Percentiles rank a stretch among this genome's conserved stretches.
Conservation (phyloP, 352 stramenopile genomes). For the Pythium aristosporum region DNA sequence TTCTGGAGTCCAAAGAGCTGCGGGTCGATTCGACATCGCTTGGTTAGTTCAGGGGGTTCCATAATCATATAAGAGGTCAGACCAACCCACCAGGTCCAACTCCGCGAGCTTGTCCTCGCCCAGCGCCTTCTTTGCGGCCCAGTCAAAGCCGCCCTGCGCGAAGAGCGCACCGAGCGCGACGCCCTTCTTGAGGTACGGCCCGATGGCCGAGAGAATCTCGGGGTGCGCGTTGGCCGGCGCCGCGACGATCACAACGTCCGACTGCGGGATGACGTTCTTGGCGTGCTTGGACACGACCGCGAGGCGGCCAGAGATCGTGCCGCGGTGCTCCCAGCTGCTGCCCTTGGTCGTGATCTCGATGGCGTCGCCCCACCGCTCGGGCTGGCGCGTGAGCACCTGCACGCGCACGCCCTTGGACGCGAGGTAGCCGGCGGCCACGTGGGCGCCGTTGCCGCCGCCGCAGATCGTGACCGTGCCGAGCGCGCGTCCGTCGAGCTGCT, state of each 20-base stretch:
- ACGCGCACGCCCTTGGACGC: slow-evolving; percentile 82
- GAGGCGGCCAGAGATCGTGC: slow-evolving; percentile 69
- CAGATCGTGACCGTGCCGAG: slow-evolving; percentile 88
- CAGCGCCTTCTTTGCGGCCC: slow-evolving; percentile 88
- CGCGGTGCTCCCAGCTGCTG: slow-evolving; percentile 85
- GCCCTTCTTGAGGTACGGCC: slow-evolving; percentile 85
- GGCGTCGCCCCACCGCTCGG: slow-evolving; percentile 72
- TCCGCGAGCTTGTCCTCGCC: slow-evolving; percentile 53
- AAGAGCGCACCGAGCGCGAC: slow-evolving; percentile 87
- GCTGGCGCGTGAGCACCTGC: slow-evolving; percentile 80
- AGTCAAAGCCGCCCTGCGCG: slow-evolving; percentile 92
- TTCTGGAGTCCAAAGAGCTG: slow-evolving; percentile 92
- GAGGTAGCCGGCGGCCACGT: slow-evolving; percentile 89
- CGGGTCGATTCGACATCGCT: background rate
- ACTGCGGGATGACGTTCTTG: slow-evolving; percentile 83
- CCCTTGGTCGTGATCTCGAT: slow-evolving; percentile 81
- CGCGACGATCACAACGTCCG: slow-evolving; percentile 89
- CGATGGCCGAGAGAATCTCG: slow-evolving; percentile 72
- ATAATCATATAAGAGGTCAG: background rate
- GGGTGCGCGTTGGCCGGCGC: slow-evolving; percentile 88
- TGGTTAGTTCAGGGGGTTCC: background rate
- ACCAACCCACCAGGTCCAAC: slow-evolving; percentile 51
- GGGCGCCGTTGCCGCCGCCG: slow-evolving; percentile 89
- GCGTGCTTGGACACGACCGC: slow-evolving; percentile 79
- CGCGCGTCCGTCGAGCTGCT: slow-evolving; percentile 27